Conservation (phyloP, 2,329 filamentous ascomycete species). For the Hymenoscyphus salicellus region DNA sequence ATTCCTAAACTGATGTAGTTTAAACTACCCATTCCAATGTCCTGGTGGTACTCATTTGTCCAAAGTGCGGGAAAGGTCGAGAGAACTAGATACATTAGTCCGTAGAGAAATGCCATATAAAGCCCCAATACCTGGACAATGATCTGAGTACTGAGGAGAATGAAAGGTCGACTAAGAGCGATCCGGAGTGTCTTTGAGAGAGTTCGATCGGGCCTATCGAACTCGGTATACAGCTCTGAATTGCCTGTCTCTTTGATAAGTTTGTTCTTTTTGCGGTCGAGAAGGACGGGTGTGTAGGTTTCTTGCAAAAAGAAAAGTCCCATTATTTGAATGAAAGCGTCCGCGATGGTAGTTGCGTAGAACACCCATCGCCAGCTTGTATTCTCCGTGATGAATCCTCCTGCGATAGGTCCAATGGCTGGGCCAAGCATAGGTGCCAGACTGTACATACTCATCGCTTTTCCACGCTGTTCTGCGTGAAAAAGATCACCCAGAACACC, state of each 20-base stretch:
- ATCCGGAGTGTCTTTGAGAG: slow-evolving; percentile 37
- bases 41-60: slow-evolving; percentile 51
- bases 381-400: slow-evolving; percentile 47
- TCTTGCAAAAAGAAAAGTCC: slow-evolving; percentile 44
- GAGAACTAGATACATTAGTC: slow-evolving; percentile 52
- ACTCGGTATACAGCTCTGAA: slow-evolving; percentile 40
- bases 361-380: slow-evolving; percentile 36
- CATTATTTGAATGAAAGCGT: slow-evolving; percentile 41
- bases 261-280: slow-evolving; percentile 40
- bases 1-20: slow-evolving; percentile 49
- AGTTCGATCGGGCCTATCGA: slow-evolving; percentile 47
- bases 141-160: slow-evolving; percentile 48
- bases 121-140: slow-evolving; percentile 51
- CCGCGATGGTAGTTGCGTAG: slow-evolving; percentile 45
- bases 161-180: slow-evolving; percentile 45
- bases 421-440: slow-evolving; percentile 31
- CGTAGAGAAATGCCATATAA: slow-evolving; percentile 51
- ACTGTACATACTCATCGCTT: slow-evolving; percentile 35
- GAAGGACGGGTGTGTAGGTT: slow-evolving; percentile 47
- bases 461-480: slow-evolving; percentile 45
- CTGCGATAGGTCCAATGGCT: slow-evolving; percentile 43
- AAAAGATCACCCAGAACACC: slow-evolving; percentile 45
- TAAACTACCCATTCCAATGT: slow-evolving; percentile 54
- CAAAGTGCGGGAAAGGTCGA: slow-evolving; percentile 59
- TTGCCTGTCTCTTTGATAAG: slow-evolving; percentile 52